Evolutionary conservation across 495 filamentous ascomycete species (phyloP).

Genomic region (Gamarada debralockiae): DNA sequence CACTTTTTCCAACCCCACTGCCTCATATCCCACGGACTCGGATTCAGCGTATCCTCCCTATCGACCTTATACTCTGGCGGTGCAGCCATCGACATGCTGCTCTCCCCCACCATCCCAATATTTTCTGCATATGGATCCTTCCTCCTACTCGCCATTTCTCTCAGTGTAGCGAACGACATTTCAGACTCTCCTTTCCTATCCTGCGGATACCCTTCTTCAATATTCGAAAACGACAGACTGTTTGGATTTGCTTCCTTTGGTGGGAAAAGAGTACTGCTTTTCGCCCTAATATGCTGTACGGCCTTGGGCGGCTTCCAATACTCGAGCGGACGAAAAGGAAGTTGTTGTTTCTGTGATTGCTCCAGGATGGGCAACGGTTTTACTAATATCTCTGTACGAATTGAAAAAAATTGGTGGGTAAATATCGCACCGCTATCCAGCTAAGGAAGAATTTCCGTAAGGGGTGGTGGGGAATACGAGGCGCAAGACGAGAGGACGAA

Average conservation of each 20-base stretch:
- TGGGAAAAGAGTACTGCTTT: slow-evolving; percentile 11
- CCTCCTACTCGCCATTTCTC: not conserved
- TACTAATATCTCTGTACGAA: too few species aligned
- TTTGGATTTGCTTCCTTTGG: not conserved
- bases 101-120: not conserved
- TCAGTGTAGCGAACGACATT: slow-evolving; percentile 13
- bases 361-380: too few species aligned
- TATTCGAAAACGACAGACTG: slow-evolving; percentile 10
- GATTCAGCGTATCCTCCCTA: slow-evolving; percentile 5
- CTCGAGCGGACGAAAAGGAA: slow-evolving; percentile 20
- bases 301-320: slow-evolving; percentile 25
- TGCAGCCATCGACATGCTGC: not conserved
- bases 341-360: too few species aligned
- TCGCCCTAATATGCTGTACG: slow-evolving; percentile 16
- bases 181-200: not conserved
- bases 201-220: not conserved
- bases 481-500: too few species aligned
- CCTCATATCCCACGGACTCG: slow-evolving; percentile 41
- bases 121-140: not conserved
- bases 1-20: not conserved
- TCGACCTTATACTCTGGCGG: slow-evolving; percentile 18
- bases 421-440: too few species aligned
- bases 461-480: too few species aligned
- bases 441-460: too few species aligned
- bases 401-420: too few species aligned